Base-by-base conservation (phyloP, 176 grass and related monocot genomes). In the Saccharum spontaneum region DNA sequence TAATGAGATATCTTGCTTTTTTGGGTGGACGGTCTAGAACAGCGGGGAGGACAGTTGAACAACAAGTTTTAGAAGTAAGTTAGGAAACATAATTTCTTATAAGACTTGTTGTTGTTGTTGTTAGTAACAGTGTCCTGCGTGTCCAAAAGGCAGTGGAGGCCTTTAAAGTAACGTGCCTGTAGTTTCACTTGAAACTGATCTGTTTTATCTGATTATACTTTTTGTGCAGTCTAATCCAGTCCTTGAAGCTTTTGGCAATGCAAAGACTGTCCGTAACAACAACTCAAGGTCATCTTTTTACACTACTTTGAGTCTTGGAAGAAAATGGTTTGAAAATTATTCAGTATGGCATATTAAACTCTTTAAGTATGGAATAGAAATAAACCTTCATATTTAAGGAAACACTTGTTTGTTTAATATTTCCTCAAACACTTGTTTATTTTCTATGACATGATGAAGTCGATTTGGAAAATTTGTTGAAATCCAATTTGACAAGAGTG, bases 241-340 rank as follows among this genome's bases (percentile, higher is more conserved):
- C 80, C 92, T 98, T 78, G 95, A 98, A 94, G 95, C 95, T 44
- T 98, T 98, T 82, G 92, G 95, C 64, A 98, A 98, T 90, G 90
- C 95, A 45, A 98, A 98, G 83, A 98, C 95, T 79, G 90, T 98
- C 79, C 87, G 92, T 63, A 98, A 94, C 72, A 94, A 98, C 68
- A 98, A 98, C 67, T 98, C 95, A 72, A 98, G 95, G 95, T 93
- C 75, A 84, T 66, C 4, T 71, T 80, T 66, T 50, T 71, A 50
- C 50, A 84, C 69, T 44, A 46, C 24, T 59, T 81, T 12, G 22
- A 80, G 18, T 84, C 28, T 88, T 72, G 8, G 18, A 11, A 88
- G 36, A 57, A 63, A 36, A 65, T 65, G 54, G 11, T 64, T 71
- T 84, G 23, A 48, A 57, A 39, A 17, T 73, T 89, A 88, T 63